phyloP scores from a whole-genome alignment of 169 alveolate genomes.

The Eimeria nieschulzi region DNA sequence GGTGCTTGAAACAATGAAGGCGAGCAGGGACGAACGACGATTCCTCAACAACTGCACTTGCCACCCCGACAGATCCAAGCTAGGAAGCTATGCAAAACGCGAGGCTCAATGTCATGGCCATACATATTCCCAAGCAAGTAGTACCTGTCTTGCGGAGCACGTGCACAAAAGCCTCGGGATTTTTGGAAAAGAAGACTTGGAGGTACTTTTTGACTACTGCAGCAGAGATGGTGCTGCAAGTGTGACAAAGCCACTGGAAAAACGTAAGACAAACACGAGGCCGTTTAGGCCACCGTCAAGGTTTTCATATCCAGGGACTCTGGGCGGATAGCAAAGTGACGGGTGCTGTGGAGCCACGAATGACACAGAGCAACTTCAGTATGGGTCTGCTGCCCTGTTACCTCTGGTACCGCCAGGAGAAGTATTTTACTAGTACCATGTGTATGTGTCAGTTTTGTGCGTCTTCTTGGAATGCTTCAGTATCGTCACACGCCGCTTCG shows the following conservation, averaged over 20 bases:
- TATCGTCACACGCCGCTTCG: neutral
- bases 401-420: too few relatives aligned
- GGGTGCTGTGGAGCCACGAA: neutral
- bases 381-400: neutral
- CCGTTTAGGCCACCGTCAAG: neutral
- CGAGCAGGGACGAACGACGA: neutral
- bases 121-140: neutral
- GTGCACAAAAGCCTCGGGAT: conserved; percentile 27
- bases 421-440: too few relatives aligned
- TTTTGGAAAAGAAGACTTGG: conserved; percentile 20
- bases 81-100: neutral
- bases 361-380: neutral
- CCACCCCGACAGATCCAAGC: neutral
- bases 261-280: neutral
- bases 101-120: neutral
- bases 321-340: neutral
- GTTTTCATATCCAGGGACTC: neutral
- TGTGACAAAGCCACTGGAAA: neutral
- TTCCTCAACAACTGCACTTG: neutral
- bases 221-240: neutral
- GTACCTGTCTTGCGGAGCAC: neutral
- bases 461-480: too few relatives aligned
- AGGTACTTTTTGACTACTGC: conserved; percentile 17
- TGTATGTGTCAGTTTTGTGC: too few relatives aligned
- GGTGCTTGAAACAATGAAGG: conserved; percentile 45